Conservation (phyloP, 352 stramenopile species). For the Saprolegnia parasitica region DNA sequence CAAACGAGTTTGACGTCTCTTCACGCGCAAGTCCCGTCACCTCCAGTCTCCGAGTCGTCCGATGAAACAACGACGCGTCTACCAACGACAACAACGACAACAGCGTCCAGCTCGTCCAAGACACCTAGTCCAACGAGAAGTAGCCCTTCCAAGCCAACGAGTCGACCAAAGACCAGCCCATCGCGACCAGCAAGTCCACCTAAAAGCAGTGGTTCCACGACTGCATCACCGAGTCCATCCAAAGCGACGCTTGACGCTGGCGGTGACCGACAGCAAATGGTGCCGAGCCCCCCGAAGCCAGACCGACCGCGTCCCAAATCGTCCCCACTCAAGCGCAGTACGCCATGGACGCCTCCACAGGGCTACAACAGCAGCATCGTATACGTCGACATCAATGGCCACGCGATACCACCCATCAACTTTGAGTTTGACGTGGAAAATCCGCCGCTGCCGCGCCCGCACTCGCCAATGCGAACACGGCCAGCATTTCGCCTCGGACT, state of each 20-base stretch:
- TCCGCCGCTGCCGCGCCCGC: not conserved
- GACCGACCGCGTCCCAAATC: not conserved
- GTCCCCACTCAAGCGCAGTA: not conserved
- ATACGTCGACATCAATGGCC: not conserved
- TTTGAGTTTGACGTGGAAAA: constrained; percentile 1
- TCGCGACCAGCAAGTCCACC: not conserved
- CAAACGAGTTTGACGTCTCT: not conserved
- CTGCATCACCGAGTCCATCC: not conserved
- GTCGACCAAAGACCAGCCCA: not conserved
- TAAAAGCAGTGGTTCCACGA: not conserved
- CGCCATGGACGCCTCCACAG: not conserved
- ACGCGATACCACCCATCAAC: not conserved
- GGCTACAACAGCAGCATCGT: not conserved
- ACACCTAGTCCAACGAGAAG: too few relatives aligned
- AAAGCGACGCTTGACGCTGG: not conserved
- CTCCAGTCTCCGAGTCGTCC: too few relatives aligned
- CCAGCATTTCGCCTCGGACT: not conserved
- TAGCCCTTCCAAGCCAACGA: not conserved
- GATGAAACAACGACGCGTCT: not conserved
- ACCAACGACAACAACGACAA: not conserved
- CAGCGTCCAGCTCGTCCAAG: not conserved
- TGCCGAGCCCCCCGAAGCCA: not conserved
- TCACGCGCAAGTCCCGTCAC: not conserved
- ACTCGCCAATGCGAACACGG: not conserved
- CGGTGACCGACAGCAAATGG: not conserved